Conservation (phyloP, 805 yeast species). For the Kuraishia cidri region DNA sequence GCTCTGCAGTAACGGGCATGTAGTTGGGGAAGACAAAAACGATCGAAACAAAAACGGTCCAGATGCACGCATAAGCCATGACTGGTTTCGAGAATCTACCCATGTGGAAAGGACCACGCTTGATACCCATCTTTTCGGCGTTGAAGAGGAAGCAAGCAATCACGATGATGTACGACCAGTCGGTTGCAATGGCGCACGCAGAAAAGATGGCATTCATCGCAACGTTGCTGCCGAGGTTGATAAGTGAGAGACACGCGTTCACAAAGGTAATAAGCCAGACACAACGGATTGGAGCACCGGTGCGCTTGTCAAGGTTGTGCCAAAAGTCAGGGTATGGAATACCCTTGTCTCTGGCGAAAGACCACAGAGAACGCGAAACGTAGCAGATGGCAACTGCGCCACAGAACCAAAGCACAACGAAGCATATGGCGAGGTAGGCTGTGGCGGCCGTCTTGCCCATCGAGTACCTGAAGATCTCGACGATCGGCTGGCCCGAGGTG, state of each 20-base stretch:
- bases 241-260: conserved; percentile 33
- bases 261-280: conserved; percentile 32
- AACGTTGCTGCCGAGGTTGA: conserved; percentile 28
- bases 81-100: conserved; percentile 30
- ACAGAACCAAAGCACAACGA: conserved; percentile 42
- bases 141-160: conserved; percentile 31
- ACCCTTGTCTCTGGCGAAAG: conserved; percentile 49
- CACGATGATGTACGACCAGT: conserved; percentile 40
- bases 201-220: conserved; percentile 50
- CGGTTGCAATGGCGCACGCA: conserved; percentile 41
- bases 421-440: conserved; percentile 38
- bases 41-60: conserved; percentile 38
- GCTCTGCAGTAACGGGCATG: conserved; percentile 28
- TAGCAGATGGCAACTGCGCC: conserved; percentile 42
- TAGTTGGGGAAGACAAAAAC: conserved; percentile 44
- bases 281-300: conserved; percentile 33
- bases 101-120: conserved; percentile 39
- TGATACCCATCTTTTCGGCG: conserved; percentile 33
- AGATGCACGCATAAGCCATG: conserved; percentile 29
- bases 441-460: conserved; percentile 46
- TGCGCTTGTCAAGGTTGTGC: conserved; percentile 26
- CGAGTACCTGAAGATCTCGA: conserved; percentile 38
- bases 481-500: conserved; percentile 40
- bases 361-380: conserved; percentile 43
- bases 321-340: conserved; percentile 35